phyloP scores from a whole-genome alignment of 2,329 filamentous ascomycete genomes.

The Penicillium sp. region DNA sequence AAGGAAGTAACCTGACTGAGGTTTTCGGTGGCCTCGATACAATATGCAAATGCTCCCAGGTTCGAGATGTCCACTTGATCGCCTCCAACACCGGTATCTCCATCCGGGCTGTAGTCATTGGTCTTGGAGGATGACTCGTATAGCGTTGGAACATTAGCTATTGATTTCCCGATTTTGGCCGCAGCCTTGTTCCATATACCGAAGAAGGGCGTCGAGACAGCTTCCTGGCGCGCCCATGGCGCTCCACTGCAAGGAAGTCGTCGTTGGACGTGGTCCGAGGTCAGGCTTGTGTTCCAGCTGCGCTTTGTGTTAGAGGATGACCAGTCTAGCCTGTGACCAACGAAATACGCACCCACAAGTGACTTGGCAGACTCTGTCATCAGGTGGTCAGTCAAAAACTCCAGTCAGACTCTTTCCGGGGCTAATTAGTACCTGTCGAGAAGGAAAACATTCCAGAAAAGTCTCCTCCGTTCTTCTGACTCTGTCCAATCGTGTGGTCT shows the following conservation, averaged over 20 bases:
- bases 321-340: accelerated
- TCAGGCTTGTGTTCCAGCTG: constrained; percentile 1
- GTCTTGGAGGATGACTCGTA: not conserved
- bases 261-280: constrained; percentile 1
- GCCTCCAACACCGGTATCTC: not conserved
- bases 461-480: constrained; percentile 38
- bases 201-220: constrained; percentile 1
- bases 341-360: not conserved
- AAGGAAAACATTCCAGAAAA: constrained; percentile 46
- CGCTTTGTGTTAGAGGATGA: not conserved
- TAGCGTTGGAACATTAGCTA: not conserved
- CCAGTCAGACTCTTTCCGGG: not conserved
- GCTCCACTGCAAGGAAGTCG: not conserved
- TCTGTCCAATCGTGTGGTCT: constrained; percentile 35
- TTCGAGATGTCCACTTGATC: not conserved
- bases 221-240: constrained; percentile 1
- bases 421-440: constrained; percentile 41
- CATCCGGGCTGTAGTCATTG: not conserved
- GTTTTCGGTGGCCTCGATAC: constrained; percentile 34
- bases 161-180: not conserved
- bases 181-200: constrained; percentile 1
- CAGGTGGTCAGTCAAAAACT: not conserved
- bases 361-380: not conserved
- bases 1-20: constrained; percentile 37
- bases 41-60: constrained; percentile 24